These are phyloP conservation scores for Lepidium sativum DNA, from an alignment of 345 rosid genomes.

Conservation along the genomic window DNA sequence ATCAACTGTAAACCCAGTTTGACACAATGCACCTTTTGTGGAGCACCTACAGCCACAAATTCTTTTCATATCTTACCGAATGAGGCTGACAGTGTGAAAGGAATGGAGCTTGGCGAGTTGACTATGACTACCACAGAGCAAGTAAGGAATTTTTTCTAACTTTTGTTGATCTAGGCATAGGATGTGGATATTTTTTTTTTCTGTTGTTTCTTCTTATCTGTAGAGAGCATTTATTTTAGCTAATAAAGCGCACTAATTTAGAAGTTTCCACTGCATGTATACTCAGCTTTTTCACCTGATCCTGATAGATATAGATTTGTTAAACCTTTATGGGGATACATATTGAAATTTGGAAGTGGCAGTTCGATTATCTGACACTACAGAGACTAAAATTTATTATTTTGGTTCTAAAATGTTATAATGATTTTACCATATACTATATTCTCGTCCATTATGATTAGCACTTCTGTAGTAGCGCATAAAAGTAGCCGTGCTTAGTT, in stretches of 20 bases:
- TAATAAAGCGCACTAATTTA: background rate
- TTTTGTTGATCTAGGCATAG: background rate
- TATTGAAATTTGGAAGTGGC: background rate
- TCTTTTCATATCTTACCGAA: conserved; percentile 54
- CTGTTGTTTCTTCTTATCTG: background rate
- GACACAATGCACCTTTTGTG: conserved; percentile 44
- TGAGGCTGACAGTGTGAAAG: conserved; percentile 34
- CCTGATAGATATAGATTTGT: background rate
- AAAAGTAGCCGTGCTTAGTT: background rate
- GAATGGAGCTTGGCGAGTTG: conserved; percentile 32
- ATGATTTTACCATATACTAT: background rate
- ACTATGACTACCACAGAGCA: conserved; percentile 38
- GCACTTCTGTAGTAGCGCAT: background rate
- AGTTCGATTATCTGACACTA: background rate
- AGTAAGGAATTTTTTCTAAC: conserved; percentile 34
- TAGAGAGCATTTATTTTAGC: background rate
- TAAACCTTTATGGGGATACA: background rate
- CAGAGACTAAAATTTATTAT: background rate
- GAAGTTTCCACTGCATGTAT: background rate
- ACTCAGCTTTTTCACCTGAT: background rate
- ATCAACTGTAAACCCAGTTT: conserved; percentile 29
- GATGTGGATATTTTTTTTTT: background rate
- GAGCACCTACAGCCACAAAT: conserved; percentile 38
- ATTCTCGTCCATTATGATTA: background rate
- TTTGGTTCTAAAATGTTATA: background rate